phyloP scores from a whole-genome alignment of 2,329 filamentous ascomycete species.

The Phyllosticta paracitricarpa region DNA sequence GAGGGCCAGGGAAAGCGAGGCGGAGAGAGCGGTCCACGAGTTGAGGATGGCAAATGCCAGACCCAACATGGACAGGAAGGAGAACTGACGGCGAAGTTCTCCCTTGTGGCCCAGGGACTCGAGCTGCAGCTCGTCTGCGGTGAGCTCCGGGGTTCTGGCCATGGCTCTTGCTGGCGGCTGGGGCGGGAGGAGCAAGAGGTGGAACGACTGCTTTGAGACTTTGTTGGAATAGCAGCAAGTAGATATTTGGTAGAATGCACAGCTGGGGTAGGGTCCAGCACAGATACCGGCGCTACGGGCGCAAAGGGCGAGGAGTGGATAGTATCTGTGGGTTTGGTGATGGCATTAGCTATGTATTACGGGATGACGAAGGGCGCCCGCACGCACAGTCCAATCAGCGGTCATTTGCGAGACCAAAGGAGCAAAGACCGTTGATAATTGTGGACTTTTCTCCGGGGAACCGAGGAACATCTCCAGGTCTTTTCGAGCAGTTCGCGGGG shows the following conservation, averaged over 20 bases:
- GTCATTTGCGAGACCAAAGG: not conserved
- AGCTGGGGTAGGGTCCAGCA: not conserved
- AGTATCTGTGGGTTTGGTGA: slow-evolving; percentile 7
- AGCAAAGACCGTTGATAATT: not conserved
- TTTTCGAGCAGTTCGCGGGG: not conserved
- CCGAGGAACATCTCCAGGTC: not conserved
- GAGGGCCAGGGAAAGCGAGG: slow-evolving; percentile 50
- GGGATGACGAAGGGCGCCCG: not conserved
- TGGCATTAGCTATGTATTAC: slow-evolving; percentile 5
- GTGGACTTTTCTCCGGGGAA: not conserved
- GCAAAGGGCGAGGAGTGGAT: not conserved
- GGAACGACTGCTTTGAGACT: not conserved
- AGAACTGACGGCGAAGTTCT: slow-evolving; percentile 50
- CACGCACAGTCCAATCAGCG: not conserved
- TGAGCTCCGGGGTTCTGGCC: not conserved
- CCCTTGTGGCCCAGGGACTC: slow-evolving; percentile 44
- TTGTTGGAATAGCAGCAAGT: not conserved
- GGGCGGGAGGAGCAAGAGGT: not conserved
- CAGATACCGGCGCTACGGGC: slow-evolving; percentile 6
- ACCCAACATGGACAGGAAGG: slow-evolving; percentile 49
- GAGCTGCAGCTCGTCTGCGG: slow-evolving; percentile 26
- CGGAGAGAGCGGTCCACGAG: slow-evolving; percentile 52
- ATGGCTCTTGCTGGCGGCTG: not conserved
- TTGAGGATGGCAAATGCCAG: slow-evolving; percentile 55
- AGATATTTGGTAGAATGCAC: slow-evolving; percentile 1